These are phyloP conservation scores for Diaporthe citriasiana DNA, from an alignment of 2,329 filamentous ascomycete genomes.

Conservation along the genomic window DNA sequence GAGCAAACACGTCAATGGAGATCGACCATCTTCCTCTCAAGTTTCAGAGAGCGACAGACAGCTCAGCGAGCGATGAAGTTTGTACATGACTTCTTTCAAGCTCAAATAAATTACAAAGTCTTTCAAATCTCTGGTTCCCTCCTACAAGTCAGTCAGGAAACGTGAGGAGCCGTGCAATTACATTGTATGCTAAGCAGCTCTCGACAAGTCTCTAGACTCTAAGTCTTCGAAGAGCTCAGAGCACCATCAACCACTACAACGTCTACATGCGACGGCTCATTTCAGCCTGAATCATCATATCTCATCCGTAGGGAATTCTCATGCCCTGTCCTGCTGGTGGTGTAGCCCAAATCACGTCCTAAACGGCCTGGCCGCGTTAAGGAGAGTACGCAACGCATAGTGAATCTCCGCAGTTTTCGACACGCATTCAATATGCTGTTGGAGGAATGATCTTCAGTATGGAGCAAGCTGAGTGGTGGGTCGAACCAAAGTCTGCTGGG, in stretches of 20 bases:
- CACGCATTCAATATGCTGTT: not conserved
- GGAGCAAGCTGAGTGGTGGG: conserved; percentile 31
- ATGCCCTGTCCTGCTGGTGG: not conserved
- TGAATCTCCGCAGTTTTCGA: not conserved
- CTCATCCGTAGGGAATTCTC: too few relatives aligned
- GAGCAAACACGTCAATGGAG: not conserved
- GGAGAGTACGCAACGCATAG: not conserved
- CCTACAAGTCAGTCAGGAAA: not conserved
- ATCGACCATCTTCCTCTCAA: not conserved
- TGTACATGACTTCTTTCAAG: not conserved
- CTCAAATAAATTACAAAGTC: not conserved
- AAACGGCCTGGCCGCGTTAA: not conserved
- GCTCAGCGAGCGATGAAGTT: too few relatives aligned
- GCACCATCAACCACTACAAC: not conserved
- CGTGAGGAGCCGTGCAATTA: not conserved
- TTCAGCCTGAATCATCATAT: not conserved
- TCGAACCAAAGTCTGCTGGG: not conserved
- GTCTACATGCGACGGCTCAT: not conserved
- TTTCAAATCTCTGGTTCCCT: not conserved
- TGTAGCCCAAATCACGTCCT: not conserved
- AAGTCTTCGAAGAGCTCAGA: not conserved
- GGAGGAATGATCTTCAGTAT: conserved; percentile 9
- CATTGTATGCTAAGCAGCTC: not conserved
- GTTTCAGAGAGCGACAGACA: not conserved
- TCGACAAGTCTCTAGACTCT: too few relatives aligned